These are phyloP conservation scores for Malassezia cuniculi DNA, from an alignment of 1,284 basidiomycete genomes.

Conservation along the genomic window DNA sequence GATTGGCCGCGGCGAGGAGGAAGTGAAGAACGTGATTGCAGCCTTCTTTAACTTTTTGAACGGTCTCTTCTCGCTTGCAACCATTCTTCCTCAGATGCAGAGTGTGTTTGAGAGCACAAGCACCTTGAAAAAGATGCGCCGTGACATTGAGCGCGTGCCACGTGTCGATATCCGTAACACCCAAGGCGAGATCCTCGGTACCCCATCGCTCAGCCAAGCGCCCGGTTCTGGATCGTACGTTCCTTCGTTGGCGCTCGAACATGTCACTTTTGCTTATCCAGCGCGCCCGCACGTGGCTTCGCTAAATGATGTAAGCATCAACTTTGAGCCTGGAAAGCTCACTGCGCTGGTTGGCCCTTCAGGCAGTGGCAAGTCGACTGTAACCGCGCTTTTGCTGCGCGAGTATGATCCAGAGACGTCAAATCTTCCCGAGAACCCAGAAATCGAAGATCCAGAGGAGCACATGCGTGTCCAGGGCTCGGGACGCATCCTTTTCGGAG, in stretches of 20 bases:
- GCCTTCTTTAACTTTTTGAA: conserved; percentile 41
- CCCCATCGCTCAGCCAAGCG: conserved; percentile 1
- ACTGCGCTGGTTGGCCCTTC: conserved; percentile 45
- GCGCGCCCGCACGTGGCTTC: conserved; percentile 26
- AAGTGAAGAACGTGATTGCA: conserved; percentile 25
- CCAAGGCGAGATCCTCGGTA: conserved; percentile 16
- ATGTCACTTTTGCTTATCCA: conserved; percentile 40
- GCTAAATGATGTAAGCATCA: conserved; percentile 26
- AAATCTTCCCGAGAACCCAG: conserved; percentile 6
- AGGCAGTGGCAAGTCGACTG: conserved; percentile 46
- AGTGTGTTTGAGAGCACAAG: conserved; percentile 29
- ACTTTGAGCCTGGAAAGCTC: conserved; percentile 31
- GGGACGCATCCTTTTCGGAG: conserved; percentile 38
- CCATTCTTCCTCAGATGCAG: conserved; percentile 35
- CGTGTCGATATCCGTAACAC: conserved; percentile 35
- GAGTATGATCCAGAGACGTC: conserved; percentile 46
- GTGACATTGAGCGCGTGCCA: conserved; percentile 33
- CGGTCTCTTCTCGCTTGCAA: conserved; percentile 35
- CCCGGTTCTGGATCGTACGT: conserved; percentile 8
- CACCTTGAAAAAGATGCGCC: conserved; percentile 26
- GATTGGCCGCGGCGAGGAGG: conserved; percentile 20
- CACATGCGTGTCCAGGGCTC: conserved; percentile 18
- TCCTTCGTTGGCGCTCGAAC: conserved; percentile 26
- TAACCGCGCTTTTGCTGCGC: conserved; percentile 46
- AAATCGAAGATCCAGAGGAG: neutral